Percentiles rank a stretch among this genome's conserved stretches.
Conservation (phyloP, 495 filamentous ascomycete species). For the Lophiostoma macrostomum region DNA sequence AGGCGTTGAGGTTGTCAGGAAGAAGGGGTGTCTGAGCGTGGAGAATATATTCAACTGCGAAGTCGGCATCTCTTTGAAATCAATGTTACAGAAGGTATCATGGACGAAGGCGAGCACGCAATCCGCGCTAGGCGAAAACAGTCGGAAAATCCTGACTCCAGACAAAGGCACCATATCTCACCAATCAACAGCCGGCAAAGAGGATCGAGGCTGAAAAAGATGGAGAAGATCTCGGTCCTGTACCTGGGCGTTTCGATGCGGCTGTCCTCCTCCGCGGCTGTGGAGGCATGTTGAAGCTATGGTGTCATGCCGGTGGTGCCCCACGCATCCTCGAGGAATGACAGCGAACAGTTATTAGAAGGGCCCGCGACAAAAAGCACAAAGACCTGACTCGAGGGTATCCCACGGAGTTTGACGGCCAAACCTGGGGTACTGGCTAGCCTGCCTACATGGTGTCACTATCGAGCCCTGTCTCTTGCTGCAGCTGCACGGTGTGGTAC, state of each 20-base stretch:
- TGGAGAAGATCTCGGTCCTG: too few relatives aligned
- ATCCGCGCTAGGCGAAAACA: slow-evolving; percentile 31
- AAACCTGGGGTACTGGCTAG: slow-evolving; percentile 5
- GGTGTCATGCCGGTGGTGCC: not conserved
- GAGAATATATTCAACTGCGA: slow-evolving; percentile 31
- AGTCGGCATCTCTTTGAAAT: slow-evolving; percentile 33
- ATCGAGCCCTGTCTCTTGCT: too few relatives aligned
- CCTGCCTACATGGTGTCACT: too few relatives aligned
- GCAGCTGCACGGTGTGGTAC: not conserved
- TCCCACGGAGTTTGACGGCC: not conserved
- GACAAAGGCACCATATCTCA: slow-evolving; percentile 12
- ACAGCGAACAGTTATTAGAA: not conserved
- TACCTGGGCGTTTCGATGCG: too few relatives aligned
- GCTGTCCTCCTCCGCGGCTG: not conserved
- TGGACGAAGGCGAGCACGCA: slow-evolving; percentile 36
- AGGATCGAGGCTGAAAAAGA: not conserved
- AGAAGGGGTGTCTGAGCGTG: slow-evolving; percentile 10
- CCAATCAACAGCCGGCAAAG: slow-evolving; percentile 13
- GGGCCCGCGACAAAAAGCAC: not conserved
- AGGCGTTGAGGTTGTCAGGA: not conserved
- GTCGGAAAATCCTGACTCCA: too few relatives aligned
- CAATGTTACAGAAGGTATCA: slow-evolving; percentile 25
- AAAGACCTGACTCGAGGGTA: too few relatives aligned
- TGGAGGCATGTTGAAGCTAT: not conserved
- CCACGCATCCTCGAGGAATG: not conserved